Base-by-base conservation (phyloP, 768 basidiomycete species). In the Rhodocollybia butyracea region DNA sequence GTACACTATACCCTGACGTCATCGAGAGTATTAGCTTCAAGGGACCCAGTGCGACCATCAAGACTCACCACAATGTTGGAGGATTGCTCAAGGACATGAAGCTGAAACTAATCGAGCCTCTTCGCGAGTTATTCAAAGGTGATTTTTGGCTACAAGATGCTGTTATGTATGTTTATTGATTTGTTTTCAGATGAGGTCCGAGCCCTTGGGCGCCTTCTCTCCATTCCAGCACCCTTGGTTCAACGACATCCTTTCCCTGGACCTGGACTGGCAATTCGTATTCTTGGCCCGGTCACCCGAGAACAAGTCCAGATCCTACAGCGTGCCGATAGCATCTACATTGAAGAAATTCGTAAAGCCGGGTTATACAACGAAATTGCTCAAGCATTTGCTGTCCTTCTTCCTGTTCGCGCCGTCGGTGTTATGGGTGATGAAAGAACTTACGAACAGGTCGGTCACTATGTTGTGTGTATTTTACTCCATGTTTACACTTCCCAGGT, bases 1-100 rank as follows among this genome's bases (percentile, higher is more conserved):
- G 97, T 3, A 99, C 97, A 0, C 81, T 99, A 13, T 99, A 98
- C 71, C 97, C 97, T 2, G 97, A 99, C 66, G 97, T 99, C 56
- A 99, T 98, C 67, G 97, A 99, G 77, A 93, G 90, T 67, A 97
- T 99, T 74, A 93, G 90, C 73, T 99, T 99, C 83, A 98, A 98
- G 73, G 97, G 97, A 2, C 97, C 97, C 0, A 93, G 90, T 60
- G 97, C 97, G 36, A 98, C 96, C 10, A 99, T 99, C 79, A 99
- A 99, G 80, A 98, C 97, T 2, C 97, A 99, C 69, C 97, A 98
- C 70, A 99, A 99, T 61, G 97, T 98, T 61, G 97, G 97, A 27
- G 96, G 96, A 3, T 76, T 99, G 50, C 79, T 98, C 58, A 91
- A 89, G 67, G 89, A 98, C 72, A 99, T 98, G 97, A 97, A 94